Evolutionary conservation across 2,329 filamentous ascomycete species (phyloP).

Genomic region (Ascochyta rabiei): DNA sequence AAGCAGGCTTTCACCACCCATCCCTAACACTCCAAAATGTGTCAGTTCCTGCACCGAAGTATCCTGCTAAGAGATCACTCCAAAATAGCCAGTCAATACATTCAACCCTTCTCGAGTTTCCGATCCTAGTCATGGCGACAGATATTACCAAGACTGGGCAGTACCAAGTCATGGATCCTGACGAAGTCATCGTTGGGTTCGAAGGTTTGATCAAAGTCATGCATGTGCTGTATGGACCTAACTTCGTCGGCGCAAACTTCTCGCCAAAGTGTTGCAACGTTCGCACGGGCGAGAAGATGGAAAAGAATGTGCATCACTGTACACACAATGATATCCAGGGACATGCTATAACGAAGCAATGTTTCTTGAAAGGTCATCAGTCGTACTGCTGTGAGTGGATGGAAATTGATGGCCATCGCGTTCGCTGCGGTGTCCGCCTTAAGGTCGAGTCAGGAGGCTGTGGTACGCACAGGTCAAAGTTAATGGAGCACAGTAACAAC

Average conservation of each 20-base stretch:
- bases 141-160: background rate
- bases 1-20: too few relatives aligned
- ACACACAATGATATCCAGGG: background rate
- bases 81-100: too few relatives aligned
- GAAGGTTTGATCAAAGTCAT: background rate
- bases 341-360: background rate
- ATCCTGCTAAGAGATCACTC: too few relatives aligned
- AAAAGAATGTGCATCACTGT: background rate
- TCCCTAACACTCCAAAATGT: too few relatives aligned
- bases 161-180: background rate
- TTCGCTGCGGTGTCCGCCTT: background rate
- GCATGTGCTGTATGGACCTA: background rate
- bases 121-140: background rate
- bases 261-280: background rate
- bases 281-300: background rate
- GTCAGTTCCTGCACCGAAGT: too few relatives aligned
- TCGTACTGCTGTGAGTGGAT: constrained; percentile 1
- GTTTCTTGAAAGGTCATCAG: background rate
- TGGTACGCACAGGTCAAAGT: background rate
- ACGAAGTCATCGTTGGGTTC: background rate
- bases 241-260: background rate
- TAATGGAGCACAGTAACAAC: background rate
- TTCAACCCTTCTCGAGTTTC: too few relatives aligned
- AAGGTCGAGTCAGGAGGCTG: background rate
- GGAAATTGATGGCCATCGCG: background rate